Percentiles rank a stretch among this genome's conserved stretches.
Conservation (phyloP, 1,139 yeast genomes). For the Kodamaea derodonti region DNA sequence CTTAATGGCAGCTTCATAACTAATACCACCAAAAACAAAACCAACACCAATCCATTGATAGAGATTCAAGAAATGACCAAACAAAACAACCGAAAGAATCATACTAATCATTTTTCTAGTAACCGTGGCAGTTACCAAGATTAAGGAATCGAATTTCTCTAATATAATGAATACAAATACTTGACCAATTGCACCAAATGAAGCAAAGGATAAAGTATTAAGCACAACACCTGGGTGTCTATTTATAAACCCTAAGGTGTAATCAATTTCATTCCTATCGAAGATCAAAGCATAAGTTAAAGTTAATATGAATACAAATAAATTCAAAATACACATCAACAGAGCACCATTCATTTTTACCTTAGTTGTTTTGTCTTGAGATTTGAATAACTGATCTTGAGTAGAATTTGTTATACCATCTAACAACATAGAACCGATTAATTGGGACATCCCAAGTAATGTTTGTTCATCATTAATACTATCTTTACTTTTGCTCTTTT, state of each 20-base stretch:
- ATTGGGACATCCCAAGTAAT: slow-evolving; percentile 55
- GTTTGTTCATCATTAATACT: slow-evolving; percentile 39
- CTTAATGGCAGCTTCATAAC: slow-evolving; percentile 53
- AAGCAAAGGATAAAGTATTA: slow-evolving; percentile 65
- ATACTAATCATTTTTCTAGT: slow-evolving; percentile 95
- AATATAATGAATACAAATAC: slow-evolving; percentile 83
- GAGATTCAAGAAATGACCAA: slow-evolving; percentile 64
- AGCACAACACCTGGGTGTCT: slow-evolving; percentile 46
- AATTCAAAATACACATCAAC: slow-evolving; percentile 79
- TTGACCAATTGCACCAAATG: slow-evolving; percentile 90
- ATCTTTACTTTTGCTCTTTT: slow-evolving; percentile 16
- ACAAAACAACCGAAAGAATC: slow-evolving; percentile 81
- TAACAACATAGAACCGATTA: slow-evolving; percentile 62
- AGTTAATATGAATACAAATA: slow-evolving; percentile 45
- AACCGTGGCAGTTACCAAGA: slow-evolving; percentile 88
- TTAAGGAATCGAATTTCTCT: slow-evolving; percentile 78
- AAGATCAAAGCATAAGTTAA: slow-evolving; percentile 38
- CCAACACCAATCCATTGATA: slow-evolving; percentile 77
- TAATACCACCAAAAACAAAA: slow-evolving; percentile 80
- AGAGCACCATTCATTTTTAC: slow-evolving; percentile 64
- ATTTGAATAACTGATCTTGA: slow-evolving; percentile 77
- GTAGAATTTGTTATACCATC: slow-evolving; percentile 94
- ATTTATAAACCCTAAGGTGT: slow-evolving; percentile 46
- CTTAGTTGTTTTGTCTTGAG: slow-evolving; percentile 12
- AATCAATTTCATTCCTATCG: slow-evolving; percentile 46